Evolutionary conservation across 2,329 filamentous ascomycete genomes (phyloP), one percentile per base, ranked within the genome.

Genomic region (Phaeosphaeriaceae sp.): DNA sequence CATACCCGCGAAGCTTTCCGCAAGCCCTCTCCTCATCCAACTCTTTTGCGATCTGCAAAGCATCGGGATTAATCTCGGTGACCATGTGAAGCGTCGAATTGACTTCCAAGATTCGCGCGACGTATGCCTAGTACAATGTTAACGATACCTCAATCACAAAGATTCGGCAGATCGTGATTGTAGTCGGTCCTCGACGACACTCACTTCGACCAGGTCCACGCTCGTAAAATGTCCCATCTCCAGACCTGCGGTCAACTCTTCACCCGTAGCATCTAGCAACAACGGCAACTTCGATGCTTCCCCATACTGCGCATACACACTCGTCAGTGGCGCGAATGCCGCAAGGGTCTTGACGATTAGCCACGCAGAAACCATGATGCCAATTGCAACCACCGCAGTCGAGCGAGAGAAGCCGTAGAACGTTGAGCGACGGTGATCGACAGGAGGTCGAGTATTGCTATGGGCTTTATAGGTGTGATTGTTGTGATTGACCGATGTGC

Each of bases 1-100:
- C 19, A 11, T 48, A 81, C 79, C 85, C 82, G 51, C 82, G 71
- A 19, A 79, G 59, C 7, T 72, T 81, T 0, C 84, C 84, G 65
- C 76, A 78, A 20, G 73, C 74, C 19, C 85, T 78, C 66, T 85
- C 79, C 13, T 70, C 70, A 67, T 87, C 85, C 5, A 85, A 71
- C 46, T 76, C 64, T 33, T 71, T 71, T 2, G 84, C 84, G 45
- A 86, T 85, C 0, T 70, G 60, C 53, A 81, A 64, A 4, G 84
- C 84, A 73, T 87, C 84, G 3, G 84, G 84, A 55, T 87, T 86
- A 59, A 86, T 67, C 65, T 87, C 83, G 0, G 82, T 81, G 11
- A 87, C 83, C 59, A 80, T 78, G 61, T 83, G 82, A 15, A 87
- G 68, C 0, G 80, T 83, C 19, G 71, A 69, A 66, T 87, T 86